Conservation (phyloP, 768 basidiomycete genomes). For the Termitomyces sp. region DNA sequence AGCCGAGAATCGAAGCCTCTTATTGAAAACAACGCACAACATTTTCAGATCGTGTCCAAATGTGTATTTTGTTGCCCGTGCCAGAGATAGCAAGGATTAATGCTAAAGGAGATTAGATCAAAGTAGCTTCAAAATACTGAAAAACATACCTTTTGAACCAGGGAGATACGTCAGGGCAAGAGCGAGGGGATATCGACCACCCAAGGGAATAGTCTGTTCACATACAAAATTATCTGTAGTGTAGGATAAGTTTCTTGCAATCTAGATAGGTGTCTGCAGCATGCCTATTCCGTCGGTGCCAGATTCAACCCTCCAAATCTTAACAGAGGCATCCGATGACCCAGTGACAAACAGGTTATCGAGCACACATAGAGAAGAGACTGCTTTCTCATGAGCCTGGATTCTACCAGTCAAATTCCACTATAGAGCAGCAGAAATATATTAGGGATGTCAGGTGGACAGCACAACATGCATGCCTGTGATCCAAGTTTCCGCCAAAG, state of each 20-base stretch:
- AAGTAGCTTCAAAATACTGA: not conserved
- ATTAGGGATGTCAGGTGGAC: conserved; percentile 7
- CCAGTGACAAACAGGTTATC: conserved; percentile 60
- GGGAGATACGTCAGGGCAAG: conserved; percentile 64
- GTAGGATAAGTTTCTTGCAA: conserved; percentile 1
- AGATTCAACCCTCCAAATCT: conserved; percentile 56
- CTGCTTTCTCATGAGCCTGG: conserved; percentile 61
- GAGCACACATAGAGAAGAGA: conserved; percentile 60
- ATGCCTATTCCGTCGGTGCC: conserved; percentile 26
- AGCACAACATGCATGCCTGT: conserved; percentile 30
- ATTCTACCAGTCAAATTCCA: conserved; percentile 37
- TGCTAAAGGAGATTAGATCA: conserved; percentile 26
- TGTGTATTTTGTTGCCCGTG: conserved; percentile 75
- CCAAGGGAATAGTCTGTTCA: conserved; percentile 55
- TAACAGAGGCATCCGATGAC: conserved; percentile 75
- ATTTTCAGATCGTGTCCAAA: conserved; percentile 67
- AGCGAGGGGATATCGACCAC: conserved; percentile 71
- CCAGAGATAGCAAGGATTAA: conserved; percentile 73
- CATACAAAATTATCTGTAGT: conserved; percentile 31
- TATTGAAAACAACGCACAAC: conserved; percentile 30
- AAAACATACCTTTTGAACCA: conserved; percentile 48
- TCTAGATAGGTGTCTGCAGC: conserved; percentile 5
- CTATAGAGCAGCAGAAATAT: conserved; percentile 6
- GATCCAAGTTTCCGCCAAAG: conserved; percentile 51
- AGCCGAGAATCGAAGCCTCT: not conserved